Base-by-base conservation (phyloP, 2,329 filamentous ascomycete genomes). In the Aphanocladium album region DNA sequence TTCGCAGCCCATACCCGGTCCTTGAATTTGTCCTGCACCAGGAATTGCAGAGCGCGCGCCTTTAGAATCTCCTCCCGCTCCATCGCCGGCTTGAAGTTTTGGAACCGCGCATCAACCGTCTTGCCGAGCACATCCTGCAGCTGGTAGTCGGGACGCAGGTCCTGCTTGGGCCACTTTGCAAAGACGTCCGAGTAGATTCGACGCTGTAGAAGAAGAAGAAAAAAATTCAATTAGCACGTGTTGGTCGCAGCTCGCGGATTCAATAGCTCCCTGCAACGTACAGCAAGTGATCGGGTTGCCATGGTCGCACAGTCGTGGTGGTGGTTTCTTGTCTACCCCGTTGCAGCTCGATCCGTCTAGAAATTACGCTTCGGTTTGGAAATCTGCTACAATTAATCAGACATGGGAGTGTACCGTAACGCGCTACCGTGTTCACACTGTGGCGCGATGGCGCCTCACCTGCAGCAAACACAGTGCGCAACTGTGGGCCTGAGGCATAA, bases 121-220 rank as follows among this genome's bases (percentile, higher is more conserved):
- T 72, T 72, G 62, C 69, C 68, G 53, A 89, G 73, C 37, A 83
- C 77, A 64, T 84, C 79, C 67, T 83, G 83, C 65, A 89, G 79
- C 70, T 88, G 84, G 69, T 82, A 78, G 61, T 86, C 80, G 8
- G 86, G 86, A 0, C 87, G 84, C 49, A 89, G 78, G 61, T 77
- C 76, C 68, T 89, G 86, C 67, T 82, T 81, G 50, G 87, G 87
- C 86, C 86, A 89, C 64, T 79, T 78, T 61, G 79, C 75, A 59
- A 76, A 72, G 64, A 70, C 72, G 60, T 75, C 73, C 54, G 69
- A 66, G 67, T 75, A 76, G 51, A 75, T 69, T 62, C 71, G 72
- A 64, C 70, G 69, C 74, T 77, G 55, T 17, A 30, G 3, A 23
- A 7, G 21, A 35, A 27, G 9, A 49, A 41, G 1, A n/a, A 3